Evolutionary conservation across 2,329 filamentous ascomycete genomes (phyloP), one percentile per base, ranked within the genome.

Genomic region (Intubia oerlemansii): DNA sequence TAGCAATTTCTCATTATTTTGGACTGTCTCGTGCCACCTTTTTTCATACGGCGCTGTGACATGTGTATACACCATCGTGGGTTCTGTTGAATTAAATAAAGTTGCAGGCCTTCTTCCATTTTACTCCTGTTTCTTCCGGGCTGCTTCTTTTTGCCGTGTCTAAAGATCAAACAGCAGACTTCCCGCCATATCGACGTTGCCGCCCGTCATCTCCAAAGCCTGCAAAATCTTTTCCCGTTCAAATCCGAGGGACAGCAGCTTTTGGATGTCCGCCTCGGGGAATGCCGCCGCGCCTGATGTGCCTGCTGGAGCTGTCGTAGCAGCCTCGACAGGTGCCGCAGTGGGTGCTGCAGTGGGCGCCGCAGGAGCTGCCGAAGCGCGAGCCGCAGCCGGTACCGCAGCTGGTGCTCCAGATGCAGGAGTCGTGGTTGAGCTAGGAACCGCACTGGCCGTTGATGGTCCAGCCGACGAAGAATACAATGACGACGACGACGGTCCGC

Each of bases 121-220:
- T n/a, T n/a, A n/a, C n/a, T n/a, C n/a, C n/a, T n/a, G n/a, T n/a
- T n/a, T n/a, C n/a, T n/a, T n/a, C n/a, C n/a, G n/a, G n/a, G n/a
- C n/a, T n/a, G n/a, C n/a, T n/a, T n/a, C n/a, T n/a, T n/a, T n/a
- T n/a, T n/a, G n/a, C n/a, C n/a, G n/a, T n/a, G n/a, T n/a, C n/a
- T n/a, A n/a, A n/a, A n/a, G n/a, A 21, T 21, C n/a, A 21, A 71
- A 80, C 29, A 93, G 62, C 36, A 92, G 59, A 27, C 75, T 72
- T 26, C 82, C 84, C n/a, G 85, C 85, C 37, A 73, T 68, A 36
- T 95, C 80, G 7, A 93, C 67, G 43, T 95, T 79, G 13, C 88
- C 85, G 13, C 71, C 71, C 11, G 79, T 78, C 17, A 80, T 79
- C 42, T 82, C 68, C 29, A 98, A 56, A 3, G 84, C 82, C 34